phyloP scores from a whole-genome alignment of 495 filamentous ascomycete genomes.

The Talaromyces ruber region DNA sequence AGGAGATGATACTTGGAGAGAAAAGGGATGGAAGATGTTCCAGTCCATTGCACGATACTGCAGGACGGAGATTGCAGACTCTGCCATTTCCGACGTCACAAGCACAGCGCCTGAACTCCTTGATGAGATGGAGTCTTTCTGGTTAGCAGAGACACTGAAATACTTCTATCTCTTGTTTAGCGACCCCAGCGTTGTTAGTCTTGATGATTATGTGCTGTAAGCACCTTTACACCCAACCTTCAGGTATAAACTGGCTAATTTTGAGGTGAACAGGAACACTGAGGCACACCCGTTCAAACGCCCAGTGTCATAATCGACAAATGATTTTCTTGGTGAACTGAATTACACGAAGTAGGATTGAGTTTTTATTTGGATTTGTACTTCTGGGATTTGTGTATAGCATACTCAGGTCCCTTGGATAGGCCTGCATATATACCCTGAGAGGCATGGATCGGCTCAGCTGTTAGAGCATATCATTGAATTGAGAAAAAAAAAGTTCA shows the following conservation, averaged over 20 bases:
- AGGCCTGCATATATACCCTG: not conserved
- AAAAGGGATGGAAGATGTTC: constrained; percentile 90
- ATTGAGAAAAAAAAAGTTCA: not conserved
- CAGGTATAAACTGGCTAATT: constrained; percentile 7
- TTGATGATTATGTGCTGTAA: constrained; percentile 80
- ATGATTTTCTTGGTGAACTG: not conserved
- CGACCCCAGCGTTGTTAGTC: constrained; percentile 59
- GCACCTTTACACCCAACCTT: constrained; percentile 7
- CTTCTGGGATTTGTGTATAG: not conserved
- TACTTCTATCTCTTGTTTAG: constrained; percentile 74
- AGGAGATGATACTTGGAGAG: constrained; percentile 69
- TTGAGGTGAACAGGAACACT: constrained; percentile 33
- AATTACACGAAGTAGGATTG: not conserved
- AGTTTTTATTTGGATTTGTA: not conserved
- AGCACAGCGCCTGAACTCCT: constrained; percentile 24
- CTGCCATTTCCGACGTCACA: constrained; percentile 70
- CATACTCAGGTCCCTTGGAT: not conserved
- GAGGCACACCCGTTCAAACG: constrained; percentile 48
- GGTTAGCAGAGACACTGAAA: constrained; percentile 70
- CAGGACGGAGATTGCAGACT: constrained; percentile 56
- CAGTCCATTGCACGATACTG: constrained; percentile 61
- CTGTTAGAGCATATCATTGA: not conserved
- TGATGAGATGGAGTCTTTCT: constrained; percentile 53
- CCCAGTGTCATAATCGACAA: constrained; percentile 18
- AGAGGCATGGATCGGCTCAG: not conserved